Percentiles rank a stretch among this genome's conserved stretches.
Conservation (phyloP, 768 basidiomycete genomes). For the Cyathus striatus region DNA sequence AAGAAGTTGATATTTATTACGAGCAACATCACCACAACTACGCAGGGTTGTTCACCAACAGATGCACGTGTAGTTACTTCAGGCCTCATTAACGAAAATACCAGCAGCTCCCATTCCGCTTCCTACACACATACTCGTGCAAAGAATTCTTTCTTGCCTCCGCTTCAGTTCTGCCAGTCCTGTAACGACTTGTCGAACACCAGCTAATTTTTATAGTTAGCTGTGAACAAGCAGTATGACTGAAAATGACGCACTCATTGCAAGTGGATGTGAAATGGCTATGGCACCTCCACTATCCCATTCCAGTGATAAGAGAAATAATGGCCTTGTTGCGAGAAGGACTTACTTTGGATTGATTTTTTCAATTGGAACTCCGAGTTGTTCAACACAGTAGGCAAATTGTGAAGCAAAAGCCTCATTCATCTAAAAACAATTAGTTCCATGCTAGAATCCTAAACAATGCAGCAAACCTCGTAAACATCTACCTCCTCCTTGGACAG, state of each 20-base stretch:
- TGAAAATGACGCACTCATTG: constrained; percentile 59
- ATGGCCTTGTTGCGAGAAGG: constrained; percentile 4
- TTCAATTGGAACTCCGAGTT: constrained; percentile 67
- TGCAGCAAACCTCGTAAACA: constrained; percentile 58
- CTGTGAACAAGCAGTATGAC: not conserved
- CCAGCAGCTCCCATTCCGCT: constrained; percentile 88
- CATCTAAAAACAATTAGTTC: constrained; percentile 39
- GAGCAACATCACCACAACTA: no score
- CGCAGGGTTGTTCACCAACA: not conserved
- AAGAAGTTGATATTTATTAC: no score
- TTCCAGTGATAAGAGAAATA: not conserved
- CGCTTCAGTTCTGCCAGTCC: constrained; percentile 80
- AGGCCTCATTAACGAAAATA: constrained; percentile 69
- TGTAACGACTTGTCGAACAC: constrained; percentile 82
- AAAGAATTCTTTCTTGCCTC: constrained; percentile 61
- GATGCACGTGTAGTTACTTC: not conserved
- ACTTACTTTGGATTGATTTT: constrained; percentile 84
- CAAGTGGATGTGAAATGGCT: constrained; percentile 76
- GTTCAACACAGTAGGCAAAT: constrained; percentile 87
- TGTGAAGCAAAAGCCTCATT: constrained; percentile 93
- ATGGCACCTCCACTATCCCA: constrained; percentile 79
- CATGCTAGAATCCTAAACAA: not conserved
- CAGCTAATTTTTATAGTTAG: constrained; percentile 41
- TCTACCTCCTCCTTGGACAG: constrained; percentile 71
- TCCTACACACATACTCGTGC: constrained; percentile 76